Evolutionary conservation across 1,139 yeast species (phyloP).

Genomic region (Pneumocystis murina): DNA sequence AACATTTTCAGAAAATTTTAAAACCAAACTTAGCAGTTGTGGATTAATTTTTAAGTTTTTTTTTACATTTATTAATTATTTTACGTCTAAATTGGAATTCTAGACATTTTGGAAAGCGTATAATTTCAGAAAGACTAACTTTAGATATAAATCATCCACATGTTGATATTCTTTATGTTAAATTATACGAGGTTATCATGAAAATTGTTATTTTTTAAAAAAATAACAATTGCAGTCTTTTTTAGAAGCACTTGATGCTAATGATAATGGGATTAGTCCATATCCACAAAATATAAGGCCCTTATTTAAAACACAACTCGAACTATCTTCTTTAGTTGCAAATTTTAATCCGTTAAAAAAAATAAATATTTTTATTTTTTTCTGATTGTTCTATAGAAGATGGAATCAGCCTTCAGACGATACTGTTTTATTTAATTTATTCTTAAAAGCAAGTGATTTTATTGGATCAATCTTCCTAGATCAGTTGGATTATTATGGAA

Average conservation of each 20-base stretch:
- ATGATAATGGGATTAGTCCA: conserved; percentile 81
- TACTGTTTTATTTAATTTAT: conserved; percentile 49
- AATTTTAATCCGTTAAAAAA: conserved; percentile 81
- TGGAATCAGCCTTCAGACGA: conserved; percentile 32
- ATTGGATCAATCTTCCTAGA: conserved; percentile 71
- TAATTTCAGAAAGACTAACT: conserved; percentile 36
- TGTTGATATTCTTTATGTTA: conserved; percentile 52
- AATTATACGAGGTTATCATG: conserved; percentile 41
- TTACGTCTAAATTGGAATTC: neutral
- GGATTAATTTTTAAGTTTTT: conserved; percentile 53
- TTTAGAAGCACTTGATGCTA: conserved; percentile 85
- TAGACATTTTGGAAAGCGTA: conserved; percentile 80
- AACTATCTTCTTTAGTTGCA: conserved; percentile 52
- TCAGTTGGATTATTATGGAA: conserved; percentile 56
- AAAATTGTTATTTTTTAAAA: neutral
- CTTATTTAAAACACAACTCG: conserved; percentile 32
- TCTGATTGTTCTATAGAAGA: conserved; percentile 17
- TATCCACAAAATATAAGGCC: conserved; percentile 34
- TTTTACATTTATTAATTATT: neutral
- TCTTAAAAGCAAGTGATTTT: conserved; percentile 54
- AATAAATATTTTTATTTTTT: conserved; percentile 25
- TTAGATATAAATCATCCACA: conserved; percentile 23
- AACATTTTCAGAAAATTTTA: conserved; percentile 32
- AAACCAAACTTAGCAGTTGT: conserved; percentile 81
- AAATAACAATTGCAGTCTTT: conserved; percentile 25